These are phyloP conservation scores for Vitellaria paradoxa DNA, from an alignment of 179 eudicot species.

Conservation along the genomic window DNA sequence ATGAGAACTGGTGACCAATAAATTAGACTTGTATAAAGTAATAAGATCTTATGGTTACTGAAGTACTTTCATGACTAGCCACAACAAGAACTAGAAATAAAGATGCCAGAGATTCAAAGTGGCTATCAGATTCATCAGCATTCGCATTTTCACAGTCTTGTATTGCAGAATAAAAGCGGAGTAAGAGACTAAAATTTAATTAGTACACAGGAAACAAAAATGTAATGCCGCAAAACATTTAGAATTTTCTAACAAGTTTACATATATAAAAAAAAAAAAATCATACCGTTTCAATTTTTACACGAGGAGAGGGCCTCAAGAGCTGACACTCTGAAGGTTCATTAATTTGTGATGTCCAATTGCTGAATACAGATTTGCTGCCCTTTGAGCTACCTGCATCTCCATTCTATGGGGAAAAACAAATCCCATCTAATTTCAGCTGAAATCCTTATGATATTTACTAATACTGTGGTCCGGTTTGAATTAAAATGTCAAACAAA, in stretches of 20 bases:
- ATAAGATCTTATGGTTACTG: no score
- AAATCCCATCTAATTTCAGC: background rate
- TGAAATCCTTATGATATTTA: background rate
- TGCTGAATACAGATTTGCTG: conserved; percentile 39
- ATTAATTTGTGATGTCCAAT: conserved; percentile 52
- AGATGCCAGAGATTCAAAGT: background rate
- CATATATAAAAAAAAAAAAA: background rate
- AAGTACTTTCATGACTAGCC: no score
- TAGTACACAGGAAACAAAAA: background rate
- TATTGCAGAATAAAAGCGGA: no score
- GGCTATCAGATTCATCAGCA: background rate
- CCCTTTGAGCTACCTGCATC: conserved; percentile 36
- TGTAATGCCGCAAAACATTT: background rate
- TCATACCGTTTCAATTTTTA: conserved; percentile 51
- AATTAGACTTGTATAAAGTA: no score
- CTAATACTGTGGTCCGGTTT: background rate
- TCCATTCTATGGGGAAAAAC: conserved; percentile 33
- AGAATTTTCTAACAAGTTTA: no score
- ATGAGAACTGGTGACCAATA: no score
- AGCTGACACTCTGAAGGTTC: conserved; percentile 68
- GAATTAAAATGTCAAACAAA: background rate
- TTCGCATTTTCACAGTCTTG: background rate
- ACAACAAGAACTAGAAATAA: background rate
- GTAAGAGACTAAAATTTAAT: no score
- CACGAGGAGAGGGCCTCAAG: conserved; percentile 54